phyloP scores from a whole-genome alignment of 495 filamentous ascomycete species.

The Diplogelasinospora grovesii region DNA sequence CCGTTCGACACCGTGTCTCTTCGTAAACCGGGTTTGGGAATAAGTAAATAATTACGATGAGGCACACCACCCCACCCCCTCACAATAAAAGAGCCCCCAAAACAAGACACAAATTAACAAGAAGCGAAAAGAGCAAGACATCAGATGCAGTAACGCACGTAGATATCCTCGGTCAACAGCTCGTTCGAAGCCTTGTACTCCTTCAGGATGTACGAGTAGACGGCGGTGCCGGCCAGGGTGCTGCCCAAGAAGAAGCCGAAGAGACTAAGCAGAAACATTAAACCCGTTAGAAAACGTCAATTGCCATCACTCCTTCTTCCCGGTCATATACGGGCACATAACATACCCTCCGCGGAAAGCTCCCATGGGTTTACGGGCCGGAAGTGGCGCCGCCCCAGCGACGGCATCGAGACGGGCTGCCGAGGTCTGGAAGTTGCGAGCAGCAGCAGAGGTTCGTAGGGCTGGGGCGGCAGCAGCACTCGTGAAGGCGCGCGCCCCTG shows the following conservation, averaged over 20 bases:
- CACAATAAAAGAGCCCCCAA: neutral
- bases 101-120: constrained; percentile 4
- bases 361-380: constrained; percentile 74
- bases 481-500: constrained; percentile 28
- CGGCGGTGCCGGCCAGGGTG: constrained; percentile 65
- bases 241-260: constrained; percentile 92
- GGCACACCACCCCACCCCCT: constrained; percentile 7
- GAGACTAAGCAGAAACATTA: constrained; percentile 45
- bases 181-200: constrained; percentile 94
- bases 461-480: constrained; percentile 18
- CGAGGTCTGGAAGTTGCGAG: constrained; percentile 41
- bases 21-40: too few relatives aligned
- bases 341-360: constrained; percentile 90
- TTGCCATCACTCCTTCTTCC: too few relatives aligned
- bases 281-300: neutral
- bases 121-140: constrained; percentile 11
- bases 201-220: constrained; percentile 87
- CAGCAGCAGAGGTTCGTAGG: constrained; percentile 14
- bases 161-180: constrained; percentile 91
- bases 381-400: constrained; percentile 40
- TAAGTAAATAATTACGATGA: constrained; percentile 14
- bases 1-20: too few relatives aligned
- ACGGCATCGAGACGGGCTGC: constrained; percentile 34
- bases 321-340: constrained; percentile 2
- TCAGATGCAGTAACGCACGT: constrained; percentile 62